Evolutionary conservation across 2,329 filamentous ascomycete genomes (phyloP).

Genomic region (Chrysoporthe cubensis): DNA sequence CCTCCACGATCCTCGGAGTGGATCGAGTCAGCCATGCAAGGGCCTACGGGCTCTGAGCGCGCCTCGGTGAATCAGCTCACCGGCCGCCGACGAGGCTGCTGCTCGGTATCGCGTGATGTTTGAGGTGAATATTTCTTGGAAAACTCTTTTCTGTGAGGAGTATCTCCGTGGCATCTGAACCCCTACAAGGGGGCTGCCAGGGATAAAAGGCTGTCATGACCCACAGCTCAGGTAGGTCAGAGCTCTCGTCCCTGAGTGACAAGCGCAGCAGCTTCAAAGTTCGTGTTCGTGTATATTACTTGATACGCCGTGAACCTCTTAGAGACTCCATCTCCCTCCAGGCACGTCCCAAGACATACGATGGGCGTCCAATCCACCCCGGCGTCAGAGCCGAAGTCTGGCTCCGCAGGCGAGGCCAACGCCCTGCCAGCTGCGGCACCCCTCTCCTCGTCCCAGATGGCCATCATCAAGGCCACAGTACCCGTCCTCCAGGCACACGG

Average conservation of each 20-base stretch:
- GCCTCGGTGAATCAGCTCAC: background rate
- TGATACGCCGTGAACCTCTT: background rate
- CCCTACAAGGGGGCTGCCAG: background rate
- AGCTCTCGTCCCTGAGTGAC: too few relatives aligned
- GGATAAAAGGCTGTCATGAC: background rate
- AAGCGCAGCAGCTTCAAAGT: background rate
- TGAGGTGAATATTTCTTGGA: background rate
- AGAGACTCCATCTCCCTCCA: background rate
- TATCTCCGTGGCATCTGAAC: background rate
- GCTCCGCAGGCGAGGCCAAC: background rate
- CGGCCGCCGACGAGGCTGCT: background rate
- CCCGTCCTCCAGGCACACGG: constrained; percentile 73
- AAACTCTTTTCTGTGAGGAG: background rate
- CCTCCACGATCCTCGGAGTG: background rate
- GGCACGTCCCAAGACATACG: background rate
- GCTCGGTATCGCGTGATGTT: background rate
- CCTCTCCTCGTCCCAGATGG: constrained; percentile 66
- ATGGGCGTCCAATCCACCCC: constrained; percentile 13
- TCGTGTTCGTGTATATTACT: background rate
- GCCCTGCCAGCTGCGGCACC: constrained; percentile 33
- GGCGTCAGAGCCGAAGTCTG: constrained; percentile 17
- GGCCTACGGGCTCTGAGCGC: background rate
- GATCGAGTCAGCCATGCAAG: background rate
- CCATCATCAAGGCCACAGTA: constrained; percentile 76
- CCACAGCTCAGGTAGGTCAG: background rate